These are phyloP conservation scores for Nicotiana paniculata DNA, from an alignment of 257 asterid species.

Conservation along the genomic window DNA sequence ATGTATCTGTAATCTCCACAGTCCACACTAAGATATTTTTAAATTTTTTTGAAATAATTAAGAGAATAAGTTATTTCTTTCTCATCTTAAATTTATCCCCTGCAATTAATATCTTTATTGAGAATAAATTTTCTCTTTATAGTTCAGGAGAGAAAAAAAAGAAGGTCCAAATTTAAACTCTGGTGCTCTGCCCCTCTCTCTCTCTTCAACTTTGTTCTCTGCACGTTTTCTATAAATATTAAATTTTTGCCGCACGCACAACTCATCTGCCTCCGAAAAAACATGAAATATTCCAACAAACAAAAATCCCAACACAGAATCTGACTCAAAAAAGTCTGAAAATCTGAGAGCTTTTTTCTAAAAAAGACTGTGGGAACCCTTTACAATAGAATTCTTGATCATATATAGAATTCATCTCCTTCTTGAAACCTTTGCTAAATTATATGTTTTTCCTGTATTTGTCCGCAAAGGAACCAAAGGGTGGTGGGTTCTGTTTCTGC, in stretches of 20 bases:
- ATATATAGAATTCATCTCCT: slow-evolving; percentile 3
- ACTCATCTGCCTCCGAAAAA: slow-evolving; percentile 43
- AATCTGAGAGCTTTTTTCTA: slow-evolving; percentile 7
- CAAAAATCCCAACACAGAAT: slow-evolving; percentile 56
- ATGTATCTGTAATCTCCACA: not conserved
- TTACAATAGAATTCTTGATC: not conserved
- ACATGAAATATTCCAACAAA: slow-evolving; percentile 51
- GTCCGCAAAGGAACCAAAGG: not conserved
- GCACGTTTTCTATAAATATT: slow-evolving; percentile 30
- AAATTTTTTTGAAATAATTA: not conserved
- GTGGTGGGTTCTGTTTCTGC: slow-evolving; percentile 28
- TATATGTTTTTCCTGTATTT: not conserved
- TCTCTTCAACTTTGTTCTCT: slow-evolving; percentile 14
- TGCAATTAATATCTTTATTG: not conserved
- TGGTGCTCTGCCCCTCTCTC: not conserved
- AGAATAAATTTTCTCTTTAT: not conserved
- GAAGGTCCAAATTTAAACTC: not conserved
- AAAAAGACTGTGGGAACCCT: not conserved
- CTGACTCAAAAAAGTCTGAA: slow-evolving; percentile 19
- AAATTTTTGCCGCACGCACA: slow-evolving; percentile 9
- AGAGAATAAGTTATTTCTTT: not conserved
- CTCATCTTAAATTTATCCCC: too few relatives aligned
- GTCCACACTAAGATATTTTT: not conserved
- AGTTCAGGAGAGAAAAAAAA: not conserved
- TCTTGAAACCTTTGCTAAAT: slow-evolving; percentile 3